A percentile compares a stretch with the other conserved stretches of the same genome.
Conservation (phyloP, 441 rosid genomes). For the Pelargonium cotyledonis region DNA sequence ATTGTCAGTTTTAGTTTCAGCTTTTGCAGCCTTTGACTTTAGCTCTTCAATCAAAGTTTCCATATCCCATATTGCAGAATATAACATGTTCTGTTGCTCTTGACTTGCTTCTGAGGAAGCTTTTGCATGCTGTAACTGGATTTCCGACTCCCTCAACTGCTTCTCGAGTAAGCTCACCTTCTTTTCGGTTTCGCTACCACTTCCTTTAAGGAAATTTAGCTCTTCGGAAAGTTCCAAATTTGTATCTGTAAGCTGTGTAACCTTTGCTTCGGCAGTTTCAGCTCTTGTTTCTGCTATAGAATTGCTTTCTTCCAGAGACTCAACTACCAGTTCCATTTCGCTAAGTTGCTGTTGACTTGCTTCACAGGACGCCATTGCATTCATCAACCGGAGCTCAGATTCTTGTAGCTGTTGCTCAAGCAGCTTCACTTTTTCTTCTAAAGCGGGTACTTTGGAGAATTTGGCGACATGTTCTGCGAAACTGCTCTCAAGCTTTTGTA, state of each 20-base stretch:
- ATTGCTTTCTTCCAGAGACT: slow-evolving; percentile 55
- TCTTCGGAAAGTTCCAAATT: slow-evolving; percentile 77
- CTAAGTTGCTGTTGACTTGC: slow-evolving; percentile 57
- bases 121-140: slow-evolving; percentile 60
- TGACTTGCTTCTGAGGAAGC: slow-evolving; percentile 75
- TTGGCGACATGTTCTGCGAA: slow-evolving; percentile 31
- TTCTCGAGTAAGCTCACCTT: slow-evolving; percentile 74
- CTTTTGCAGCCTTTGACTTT: slow-evolving; percentile 77
- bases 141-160: slow-evolving; percentile 69
- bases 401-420: slow-evolving; percentile 55
- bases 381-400: slow-evolving; percentile 39
- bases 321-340: slow-evolving; percentile 59
- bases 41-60: slow-evolving; percentile 88
- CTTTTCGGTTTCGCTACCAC: slow-evolving; percentile 45
- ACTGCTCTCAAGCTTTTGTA: slow-evolving; percentile 48
- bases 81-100: slow-evolving; percentile 88
- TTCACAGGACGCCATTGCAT: slow-evolving; percentile 41
- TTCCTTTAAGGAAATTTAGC: slow-evolving; percentile 61
- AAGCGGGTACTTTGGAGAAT: slow-evolving; percentile 45
- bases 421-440: slow-evolving; percentile 46
- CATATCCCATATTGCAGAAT: slow-evolving; percentile 97
- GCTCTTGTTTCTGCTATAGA: slow-evolving; percentile 65
- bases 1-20: slow-evolving; percentile 59
- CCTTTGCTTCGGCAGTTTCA: slow-evolving; percentile 63
- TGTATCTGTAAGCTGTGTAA: slow-evolving; percentile 52